These are phyloP conservation scores for Fusarium subtropicale DNA, from an alignment of 2,329 filamentous ascomycete genomes.

Conservation along the genomic window DNA sequence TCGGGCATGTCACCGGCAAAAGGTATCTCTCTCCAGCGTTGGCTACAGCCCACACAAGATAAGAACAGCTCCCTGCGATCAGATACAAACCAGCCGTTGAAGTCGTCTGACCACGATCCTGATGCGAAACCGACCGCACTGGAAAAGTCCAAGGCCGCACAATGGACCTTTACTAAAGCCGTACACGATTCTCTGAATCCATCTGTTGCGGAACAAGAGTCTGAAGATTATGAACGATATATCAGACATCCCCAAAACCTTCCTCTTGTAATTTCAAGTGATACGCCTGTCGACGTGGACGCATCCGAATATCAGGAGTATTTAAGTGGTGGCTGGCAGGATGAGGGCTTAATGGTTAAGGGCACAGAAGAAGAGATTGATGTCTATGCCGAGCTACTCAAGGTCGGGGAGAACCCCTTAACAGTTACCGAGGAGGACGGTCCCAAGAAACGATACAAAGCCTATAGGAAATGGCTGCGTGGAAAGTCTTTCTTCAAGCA, in stretches of 20 bases:
- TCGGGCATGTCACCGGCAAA: slow-evolving; percentile 55
- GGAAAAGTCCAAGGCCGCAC: slow-evolving; percentile 84
- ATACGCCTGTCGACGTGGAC: slow-evolving; percentile 70
- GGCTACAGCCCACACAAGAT: slow-evolving; percentile 66
- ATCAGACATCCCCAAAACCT: slow-evolving; percentile 90
- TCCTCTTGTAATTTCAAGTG: slow-evolving; percentile 80
- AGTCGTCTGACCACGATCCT: slow-evolving; percentile 33
- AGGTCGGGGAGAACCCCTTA: slow-evolving; percentile 82
- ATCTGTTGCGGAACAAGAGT: slow-evolving; percentile 79
- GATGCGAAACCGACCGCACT: slow-evolving; percentile 68
- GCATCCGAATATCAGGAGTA: slow-evolving; percentile 83
- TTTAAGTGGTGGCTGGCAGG: slow-evolving; percentile 74
- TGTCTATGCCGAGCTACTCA: slow-evolving; percentile 81
- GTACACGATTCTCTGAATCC: slow-evolving; percentile 89
- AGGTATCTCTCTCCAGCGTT: slow-evolving; percentile 69
- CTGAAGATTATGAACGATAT: slow-evolving; percentile 88
- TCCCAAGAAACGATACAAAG: slow-evolving; percentile 94
- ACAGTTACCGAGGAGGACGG: slow-evolving; percentile 89
- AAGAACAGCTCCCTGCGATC: slow-evolving; percentile 40
- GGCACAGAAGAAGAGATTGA: slow-evolving; percentile 60
- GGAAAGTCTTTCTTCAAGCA: slow-evolving; percentile 98
- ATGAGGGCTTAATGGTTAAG: slow-evolving; percentile 65
- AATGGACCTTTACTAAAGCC: slow-evolving; percentile 89
- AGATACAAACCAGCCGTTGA: slow-evolving; percentile 34
- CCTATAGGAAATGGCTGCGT: slow-evolving; percentile 92